Conservation (phyloP, 768 basidiomycete genomes). For the Xerocomellus intermedius region DNA sequence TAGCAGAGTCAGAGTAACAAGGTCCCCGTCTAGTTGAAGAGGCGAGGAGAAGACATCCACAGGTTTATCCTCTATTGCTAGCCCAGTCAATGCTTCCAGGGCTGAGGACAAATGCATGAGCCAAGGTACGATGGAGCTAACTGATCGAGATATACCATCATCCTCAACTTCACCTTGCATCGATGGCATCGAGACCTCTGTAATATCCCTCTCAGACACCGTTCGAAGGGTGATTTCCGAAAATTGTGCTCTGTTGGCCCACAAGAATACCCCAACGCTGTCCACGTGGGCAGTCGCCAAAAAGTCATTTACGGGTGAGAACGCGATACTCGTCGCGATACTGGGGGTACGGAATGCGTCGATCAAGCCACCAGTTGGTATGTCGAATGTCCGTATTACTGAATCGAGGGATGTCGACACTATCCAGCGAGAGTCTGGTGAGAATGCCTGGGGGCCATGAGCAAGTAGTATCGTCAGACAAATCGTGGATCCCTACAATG, state of each 20-base stretch:
- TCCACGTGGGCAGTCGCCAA: constrained; percentile 94
- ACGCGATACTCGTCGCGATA: constrained; percentile 85
- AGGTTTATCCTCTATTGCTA: constrained; percentile 59
- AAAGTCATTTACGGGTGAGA: constrained; percentile 96
- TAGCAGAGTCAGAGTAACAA: constrained; percentile 90
- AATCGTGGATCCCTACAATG: constrained; percentile 52
- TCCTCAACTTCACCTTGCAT: constrained; percentile 83
- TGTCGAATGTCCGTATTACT: constrained; percentile 90
- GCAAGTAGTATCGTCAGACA: not conserved
- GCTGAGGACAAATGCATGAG: constrained; percentile 39
- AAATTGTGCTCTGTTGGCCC: constrained; percentile 97
- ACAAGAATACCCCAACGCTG: constrained; percentile 92
- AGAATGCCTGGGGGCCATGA: constrained; percentile 68
- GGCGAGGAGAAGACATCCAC: constrained; percentile 78
- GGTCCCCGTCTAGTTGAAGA: constrained; percentile 83
- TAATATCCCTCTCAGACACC: constrained; percentile 73
- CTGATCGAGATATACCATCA: constrained; percentile 51
- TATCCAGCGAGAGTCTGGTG: constrained; percentile 93
- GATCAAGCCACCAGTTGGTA: constrained; percentile 89
- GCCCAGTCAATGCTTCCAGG: constrained; percentile 67
- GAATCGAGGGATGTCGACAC: constrained; percentile 87
- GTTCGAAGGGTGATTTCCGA: constrained; percentile 78
- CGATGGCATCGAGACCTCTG: constrained; percentile 71
- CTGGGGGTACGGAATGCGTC: constrained; percentile 88
- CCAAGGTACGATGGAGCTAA: not conserved